Evolutionary conservation across 257 asterid species (phyloP).

Genomic region (Solanum okadae): DNA sequence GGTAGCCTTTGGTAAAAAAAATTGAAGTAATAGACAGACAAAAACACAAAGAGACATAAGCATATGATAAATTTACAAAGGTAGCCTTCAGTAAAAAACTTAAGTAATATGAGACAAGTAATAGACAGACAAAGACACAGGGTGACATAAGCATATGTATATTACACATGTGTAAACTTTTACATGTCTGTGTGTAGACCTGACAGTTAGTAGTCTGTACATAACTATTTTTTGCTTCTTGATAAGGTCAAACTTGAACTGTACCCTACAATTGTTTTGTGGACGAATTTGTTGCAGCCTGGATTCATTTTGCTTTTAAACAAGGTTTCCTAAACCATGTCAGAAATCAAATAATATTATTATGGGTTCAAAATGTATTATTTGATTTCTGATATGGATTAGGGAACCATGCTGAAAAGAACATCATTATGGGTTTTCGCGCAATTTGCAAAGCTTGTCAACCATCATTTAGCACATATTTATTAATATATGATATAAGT

Average conservation of each 20-base stretch:
- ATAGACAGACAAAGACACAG: background rate
- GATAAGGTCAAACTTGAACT: background rate
- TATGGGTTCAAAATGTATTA: background rate
- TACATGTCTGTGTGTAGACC: background rate
- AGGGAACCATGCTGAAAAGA: background rate
- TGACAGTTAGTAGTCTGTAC: background rate
- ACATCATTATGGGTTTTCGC: background rate
- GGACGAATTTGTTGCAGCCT: background rate
- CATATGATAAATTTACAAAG: constrained; percentile 13
- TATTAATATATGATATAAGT: background rate
- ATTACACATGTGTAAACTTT: background rate
- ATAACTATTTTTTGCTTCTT: background rate
- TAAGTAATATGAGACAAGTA: background rate
- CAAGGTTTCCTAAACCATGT: background rate
- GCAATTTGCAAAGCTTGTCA: background rate
- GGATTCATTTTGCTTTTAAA: background rate
- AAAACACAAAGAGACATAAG: background rate
- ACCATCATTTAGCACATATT: background rate
- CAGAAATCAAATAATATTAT: background rate
- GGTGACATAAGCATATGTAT: background rate
- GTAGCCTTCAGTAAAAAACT: background rate
- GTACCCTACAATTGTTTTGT: background rate
- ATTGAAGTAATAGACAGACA: background rate
- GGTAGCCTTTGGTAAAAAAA: background rate
- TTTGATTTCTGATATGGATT: background rate